Conservation (phyloP, 1,284 basidiomycete genomes). For the Chondrostereum purpureum region DNA sequence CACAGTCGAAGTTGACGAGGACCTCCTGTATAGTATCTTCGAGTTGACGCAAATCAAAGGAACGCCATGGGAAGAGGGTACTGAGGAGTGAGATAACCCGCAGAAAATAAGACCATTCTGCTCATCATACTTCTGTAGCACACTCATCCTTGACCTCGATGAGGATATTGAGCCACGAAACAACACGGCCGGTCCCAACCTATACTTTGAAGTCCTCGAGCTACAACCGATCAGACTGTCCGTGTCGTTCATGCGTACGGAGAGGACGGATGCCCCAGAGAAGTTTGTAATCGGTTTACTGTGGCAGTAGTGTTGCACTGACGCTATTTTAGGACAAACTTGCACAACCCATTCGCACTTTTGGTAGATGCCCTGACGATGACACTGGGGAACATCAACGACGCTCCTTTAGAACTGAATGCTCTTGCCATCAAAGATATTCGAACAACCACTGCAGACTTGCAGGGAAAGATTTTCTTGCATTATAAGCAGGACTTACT, state of each 20-base stretch:
- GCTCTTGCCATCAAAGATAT: conserved; percentile 94
- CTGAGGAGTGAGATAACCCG: conserved; percentile 57
- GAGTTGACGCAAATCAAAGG: conserved; percentile 91
- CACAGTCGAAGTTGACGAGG: conserved; percentile 95
- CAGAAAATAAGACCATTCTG: conserved; percentile 7
- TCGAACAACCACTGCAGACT: conserved; percentile 78
- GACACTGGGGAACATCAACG: conserved; percentile 96
- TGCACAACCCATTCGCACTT: conserved; percentile 90
- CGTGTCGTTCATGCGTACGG: conserved; percentile 96
- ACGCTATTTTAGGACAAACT: conserved; percentile 51
- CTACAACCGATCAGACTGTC: conserved; percentile 92
- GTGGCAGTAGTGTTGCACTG: conserved; percentile 3
- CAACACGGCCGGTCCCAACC: conserved; percentile 61
- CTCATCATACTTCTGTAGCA: conserved; percentile 32
- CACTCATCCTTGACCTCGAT: conserved; percentile 72
- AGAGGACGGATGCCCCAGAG: conserved; percentile 87
- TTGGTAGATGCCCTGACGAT: conserved; percentile 94
- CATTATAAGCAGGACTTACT: conserved; percentile 95
- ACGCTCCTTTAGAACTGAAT: conserved; percentile 94
- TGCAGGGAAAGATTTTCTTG: conserved; percentile 81
- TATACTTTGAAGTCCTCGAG: conserved; percentile 98
- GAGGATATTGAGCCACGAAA: conserved; percentile 77
- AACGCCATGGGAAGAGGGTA: conserved; percentile 77
- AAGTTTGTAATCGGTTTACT: conserved; percentile 50
- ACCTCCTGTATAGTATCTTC: conserved; percentile 89